Percentiles rank a stretch among this genome's conserved stretches.
Evolutionary conservation across 345 rosid species (phyloP).

Genomic region (Brassica rapa): DNA sequence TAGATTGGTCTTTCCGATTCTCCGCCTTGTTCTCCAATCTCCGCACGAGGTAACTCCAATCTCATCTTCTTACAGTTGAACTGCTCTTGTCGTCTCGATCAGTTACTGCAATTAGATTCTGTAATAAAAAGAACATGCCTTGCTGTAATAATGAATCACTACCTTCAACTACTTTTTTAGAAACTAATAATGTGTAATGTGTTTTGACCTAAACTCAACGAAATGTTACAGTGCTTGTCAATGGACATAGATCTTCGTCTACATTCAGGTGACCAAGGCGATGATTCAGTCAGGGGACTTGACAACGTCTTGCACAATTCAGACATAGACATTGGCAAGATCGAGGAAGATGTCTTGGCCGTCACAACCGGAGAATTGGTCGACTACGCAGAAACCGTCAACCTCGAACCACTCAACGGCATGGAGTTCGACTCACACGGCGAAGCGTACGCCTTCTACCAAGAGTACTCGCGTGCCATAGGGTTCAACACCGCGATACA

Average conservation of each 20-base stretch:
- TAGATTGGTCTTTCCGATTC: conserved; percentile 1
- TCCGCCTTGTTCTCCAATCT: neutral
- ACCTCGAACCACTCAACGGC: conserved; percentile 61
- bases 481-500: conserved; percentile 74
- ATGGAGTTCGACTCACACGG: conserved; percentile 75
- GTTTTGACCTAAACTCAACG: neutral
- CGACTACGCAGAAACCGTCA: conserved; percentile 35
- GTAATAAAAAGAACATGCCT: neutral
- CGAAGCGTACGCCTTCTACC: conserved; percentile 69
- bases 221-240: neutral
- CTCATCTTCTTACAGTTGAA: neutral
- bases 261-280: conserved; percentile 67
- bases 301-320: conserved; percentile 48
- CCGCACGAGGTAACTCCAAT: neutral
- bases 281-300: conserved; percentile 48
- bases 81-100: neutral
- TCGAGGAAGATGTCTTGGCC: conserved; percentile 13
- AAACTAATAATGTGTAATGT: neutral
- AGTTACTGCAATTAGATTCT: neutral
- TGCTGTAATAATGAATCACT: neutral
- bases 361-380: conserved; percentile 28
- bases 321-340: conserved; percentile 44
- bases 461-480: conserved; percentile 66
- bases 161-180: neutral
- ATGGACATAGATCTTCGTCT: conserved; percentile 74